A percentile compares a stretch with the other conserved stretches of the same genome.
phyloP scores from a whole-genome alignment of 1,284 basidiomycete genomes.

The Naganishia liquefaciens region DNA sequence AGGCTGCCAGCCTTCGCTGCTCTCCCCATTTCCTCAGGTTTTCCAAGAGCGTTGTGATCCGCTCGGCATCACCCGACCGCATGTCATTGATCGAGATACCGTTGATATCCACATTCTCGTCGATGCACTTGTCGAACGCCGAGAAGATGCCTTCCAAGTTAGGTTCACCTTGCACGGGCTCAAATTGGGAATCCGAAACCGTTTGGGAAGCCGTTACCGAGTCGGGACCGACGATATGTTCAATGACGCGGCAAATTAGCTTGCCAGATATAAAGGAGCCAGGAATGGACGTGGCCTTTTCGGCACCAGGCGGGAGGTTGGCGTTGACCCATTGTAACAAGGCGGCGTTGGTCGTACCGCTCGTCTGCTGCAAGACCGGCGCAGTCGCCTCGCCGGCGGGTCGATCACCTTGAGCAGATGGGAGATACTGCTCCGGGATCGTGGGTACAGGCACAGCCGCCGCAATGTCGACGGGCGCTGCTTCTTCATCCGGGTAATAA shows the following conservation, averaged over 20 bases:
- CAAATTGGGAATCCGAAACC: slow-evolving; percentile 41
- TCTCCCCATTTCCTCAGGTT: slow-evolving; percentile 67
- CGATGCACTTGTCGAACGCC: slow-evolving; percentile 82
- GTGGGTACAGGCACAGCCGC: slow-evolving; percentile 34
- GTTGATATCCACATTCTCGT: slow-evolving; percentile 83
- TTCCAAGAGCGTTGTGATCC: slow-evolving; percentile 72
- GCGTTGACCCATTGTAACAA: slow-evolving; percentile 84
- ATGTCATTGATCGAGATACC: slow-evolving; percentile 87
- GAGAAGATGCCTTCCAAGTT: slow-evolving; percentile 84
- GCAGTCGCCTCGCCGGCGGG: neutral
- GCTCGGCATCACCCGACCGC: slow-evolving; percentile 71
- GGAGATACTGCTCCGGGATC: slow-evolving; percentile 31
- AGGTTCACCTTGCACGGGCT: slow-evolving; percentile 46
- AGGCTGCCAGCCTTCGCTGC: slow-evolving; percentile 5
- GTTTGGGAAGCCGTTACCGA: slow-evolving; percentile 45
- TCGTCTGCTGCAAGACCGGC: neutral
- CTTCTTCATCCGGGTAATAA: slow-evolving; percentile 8
- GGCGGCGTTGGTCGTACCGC: slow-evolving; percentile 57
- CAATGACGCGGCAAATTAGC: slow-evolving; percentile 54
- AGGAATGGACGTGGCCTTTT: slow-evolving; percentile 59
- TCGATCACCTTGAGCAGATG: neutral
- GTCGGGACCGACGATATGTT: slow-evolving; percentile 48
- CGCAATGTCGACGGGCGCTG: slow-evolving; percentile 12
- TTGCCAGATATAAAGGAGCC: slow-evolving; percentile 55
- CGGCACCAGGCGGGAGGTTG: slow-evolving; percentile 67